phyloP scores from a whole-genome alignment of 208 protist species.

The Leishmania lainsoni region DNA sequence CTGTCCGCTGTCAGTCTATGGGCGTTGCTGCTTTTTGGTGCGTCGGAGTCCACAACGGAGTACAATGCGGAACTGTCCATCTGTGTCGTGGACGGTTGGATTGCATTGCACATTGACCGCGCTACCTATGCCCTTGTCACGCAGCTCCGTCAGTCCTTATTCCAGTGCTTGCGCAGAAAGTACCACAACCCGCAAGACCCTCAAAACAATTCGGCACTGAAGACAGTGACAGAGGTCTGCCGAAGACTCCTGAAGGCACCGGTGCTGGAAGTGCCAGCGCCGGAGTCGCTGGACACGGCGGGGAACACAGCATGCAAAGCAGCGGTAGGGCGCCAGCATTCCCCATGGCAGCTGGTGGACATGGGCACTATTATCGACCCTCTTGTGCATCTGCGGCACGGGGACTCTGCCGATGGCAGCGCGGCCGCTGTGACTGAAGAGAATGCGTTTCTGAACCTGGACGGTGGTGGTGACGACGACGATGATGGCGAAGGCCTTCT shows the following conservation, averaged over 20 bases:
- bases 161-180: constrained; percentile 60
- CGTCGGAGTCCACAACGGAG: constrained; percentile 51
- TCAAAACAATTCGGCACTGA: constrained; percentile 57
- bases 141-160: constrained; percentile 46
- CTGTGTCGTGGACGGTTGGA: constrained; percentile 78
- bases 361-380: constrained; percentile 37
- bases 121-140: constrained; percentile 47
- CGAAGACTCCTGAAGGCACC: constrained; percentile 61
- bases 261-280: constrained; percentile 20
- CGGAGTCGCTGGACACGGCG: not conserved
- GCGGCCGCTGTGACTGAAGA: not conserved
- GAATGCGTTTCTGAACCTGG: not conserved
- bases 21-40: constrained; percentile 85
- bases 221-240: constrained; percentile 51
- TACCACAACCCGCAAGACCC: constrained; percentile 61
- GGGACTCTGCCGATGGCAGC: not conserved
- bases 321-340: constrained; percentile 6
- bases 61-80: constrained; percentile 55
- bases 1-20: constrained; percentile 78
- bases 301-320: not conserved
- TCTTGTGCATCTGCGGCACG: constrained; percentile 15
- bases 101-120: constrained; percentile 56
- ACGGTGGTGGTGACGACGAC: not conserved
- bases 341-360: constrained; percentile 27
- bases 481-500: constrained; percentile 4